These are phyloP conservation scores for Pseudocercospora macadamiae DNA, from an alignment of 2,329 filamentous ascomycete species.

Conservation along the genomic window DNA sequence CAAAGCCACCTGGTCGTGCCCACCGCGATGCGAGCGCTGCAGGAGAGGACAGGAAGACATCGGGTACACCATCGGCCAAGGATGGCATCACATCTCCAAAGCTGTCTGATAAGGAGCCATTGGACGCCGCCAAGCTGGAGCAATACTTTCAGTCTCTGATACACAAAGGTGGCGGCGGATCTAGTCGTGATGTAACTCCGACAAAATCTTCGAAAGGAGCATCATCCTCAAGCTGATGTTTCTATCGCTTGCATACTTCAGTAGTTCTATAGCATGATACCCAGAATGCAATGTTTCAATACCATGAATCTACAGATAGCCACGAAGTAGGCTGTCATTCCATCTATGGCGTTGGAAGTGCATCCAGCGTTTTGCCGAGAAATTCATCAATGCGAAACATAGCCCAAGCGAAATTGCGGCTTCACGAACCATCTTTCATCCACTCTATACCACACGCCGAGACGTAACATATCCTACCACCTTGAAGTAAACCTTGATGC, in stretches of 20 bases:
- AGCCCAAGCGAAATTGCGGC: not conserved
- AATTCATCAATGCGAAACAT: conserved; percentile 17
- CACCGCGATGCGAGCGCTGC: conserved; percentile 16
- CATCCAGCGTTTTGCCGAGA: conserved; percentile 6
- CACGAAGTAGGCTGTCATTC: no score
- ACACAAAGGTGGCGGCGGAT: conserved; percentile 50
- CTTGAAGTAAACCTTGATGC: not conserved
- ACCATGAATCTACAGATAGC: no score
- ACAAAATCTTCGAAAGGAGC: conserved; percentile 9
- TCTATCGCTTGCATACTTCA: no score
- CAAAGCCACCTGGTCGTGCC: conserved; percentile 20
- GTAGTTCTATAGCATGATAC: no score
- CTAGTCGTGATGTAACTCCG: conserved; percentile 23
- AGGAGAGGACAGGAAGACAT: not conserved
- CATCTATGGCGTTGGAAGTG: no score
- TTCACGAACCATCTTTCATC: not conserved
- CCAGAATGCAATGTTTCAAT: no score
- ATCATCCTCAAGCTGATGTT: not conserved
- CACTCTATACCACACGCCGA: conserved; percentile 11
- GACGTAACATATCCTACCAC: not conserved
- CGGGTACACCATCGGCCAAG: conserved; percentile 8
- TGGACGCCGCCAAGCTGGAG: conserved; percentile 56
- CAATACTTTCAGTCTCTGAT: conserved; percentile 64
- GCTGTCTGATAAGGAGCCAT: conserved; percentile 49
- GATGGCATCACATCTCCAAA: conserved; percentile 8